Evolutionary conservation across 768 basidiomycete genomes (phyloP).

Genomic region (Tricholoma flavovirens): DNA sequence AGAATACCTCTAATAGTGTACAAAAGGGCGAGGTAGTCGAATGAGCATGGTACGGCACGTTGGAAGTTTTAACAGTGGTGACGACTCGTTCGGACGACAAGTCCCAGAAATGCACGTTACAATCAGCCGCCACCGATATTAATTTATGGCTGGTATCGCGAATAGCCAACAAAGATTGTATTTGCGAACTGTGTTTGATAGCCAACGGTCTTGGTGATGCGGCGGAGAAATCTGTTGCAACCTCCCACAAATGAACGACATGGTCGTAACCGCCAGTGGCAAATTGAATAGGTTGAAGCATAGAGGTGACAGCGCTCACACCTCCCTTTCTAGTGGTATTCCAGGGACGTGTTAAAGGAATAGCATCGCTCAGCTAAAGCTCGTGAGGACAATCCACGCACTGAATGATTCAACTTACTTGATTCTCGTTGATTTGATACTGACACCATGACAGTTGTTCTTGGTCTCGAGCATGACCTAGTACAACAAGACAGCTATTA

Average conservation of each 20-base stretch:
- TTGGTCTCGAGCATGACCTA: slow-evolving; percentile 34
- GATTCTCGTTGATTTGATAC: slow-evolving; percentile 10
- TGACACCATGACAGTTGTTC: slow-evolving; percentile 25
- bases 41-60: slow-evolving; percentile 39
- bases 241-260: slow-evolving; percentile 40
- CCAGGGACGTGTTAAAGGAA: slow-evolving; percentile 23
- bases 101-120: slow-evolving; percentile 40
- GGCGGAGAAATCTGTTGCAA: slow-evolving; percentile 27
- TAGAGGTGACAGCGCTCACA: slow-evolving; percentile 35
- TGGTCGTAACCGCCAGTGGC: slow-evolving; percentile 48
- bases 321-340: slow-evolving; percentile 33
- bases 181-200: slow-evolving; percentile 36
- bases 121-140: slow-evolving; percentile 43
- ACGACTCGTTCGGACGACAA: slow-evolving; percentile 39
- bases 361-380: slow-evolving; percentile 1
- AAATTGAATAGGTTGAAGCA: slow-evolving; percentile 37
- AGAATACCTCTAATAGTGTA: slow-evolving; percentile 38
- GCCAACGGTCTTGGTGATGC: slow-evolving; percentile 25
- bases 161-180: slow-evolving; percentile 40
- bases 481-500: slow-evolving; percentile 22
- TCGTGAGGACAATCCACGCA: neutral
- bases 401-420: slow-evolving; percentile 16
- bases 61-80: slow-evolving; percentile 35
- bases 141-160: slow-evolving; percentile 43
- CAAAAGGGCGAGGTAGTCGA: slow-evolving; percentile 31